Evolutionary conservation across 352 stramenopile genomes (phyloP), one percentile per base, ranked within the genome.

Genomic region (Pythium graminicola): DNA sequence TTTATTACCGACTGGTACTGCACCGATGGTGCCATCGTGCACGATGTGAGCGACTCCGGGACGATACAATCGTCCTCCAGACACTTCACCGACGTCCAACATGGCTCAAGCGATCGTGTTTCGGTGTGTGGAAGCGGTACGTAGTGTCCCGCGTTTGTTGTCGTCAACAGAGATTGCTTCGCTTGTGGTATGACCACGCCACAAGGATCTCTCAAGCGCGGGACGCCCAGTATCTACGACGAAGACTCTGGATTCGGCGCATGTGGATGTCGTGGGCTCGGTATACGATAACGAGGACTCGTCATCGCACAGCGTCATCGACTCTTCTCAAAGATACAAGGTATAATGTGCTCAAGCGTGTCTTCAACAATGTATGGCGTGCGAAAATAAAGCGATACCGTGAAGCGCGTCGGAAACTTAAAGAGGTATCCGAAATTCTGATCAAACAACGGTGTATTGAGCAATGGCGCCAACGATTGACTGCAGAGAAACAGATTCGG

Each of bases 61-160:
- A 49, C 9, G 26, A 48, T 24, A 23, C 20, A 9, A 20, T 27
- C 17, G 13, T 27, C 4, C 4, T 57, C 17, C 28, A 47, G 26
- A 22, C 49, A 16, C 36, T 49, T 13, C 27, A 49, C 9, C 26
- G 38, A 8, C 41, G n/a, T 8, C 51, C 39, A 26, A 23, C 24
- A 32, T 58, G 51, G 51, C 40, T 28, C 17, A 19, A 26, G 23
- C 51, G 40, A 38, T 51, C 31, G n/a, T 43, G 14, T 6, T 13
- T 58, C 6, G 22, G 9, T n/a, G 46, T 32, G 2, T 58, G 51
- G 51, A 39, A n/a, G n/a, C 16, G 31, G 9, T 13, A 35, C 20
- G 29, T 33, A 0, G 10, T 4, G 7, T 5, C 19, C 27, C 31
- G 22, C 5, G 22, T 46, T 2, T 14, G n/a, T 24, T 5, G 28